Percentiles rank a stretch among this genome's conserved stretches.
phyloP scores from a whole-genome alignment of 208 protist genomes.

The Novymonas esmeraldas region DNA sequence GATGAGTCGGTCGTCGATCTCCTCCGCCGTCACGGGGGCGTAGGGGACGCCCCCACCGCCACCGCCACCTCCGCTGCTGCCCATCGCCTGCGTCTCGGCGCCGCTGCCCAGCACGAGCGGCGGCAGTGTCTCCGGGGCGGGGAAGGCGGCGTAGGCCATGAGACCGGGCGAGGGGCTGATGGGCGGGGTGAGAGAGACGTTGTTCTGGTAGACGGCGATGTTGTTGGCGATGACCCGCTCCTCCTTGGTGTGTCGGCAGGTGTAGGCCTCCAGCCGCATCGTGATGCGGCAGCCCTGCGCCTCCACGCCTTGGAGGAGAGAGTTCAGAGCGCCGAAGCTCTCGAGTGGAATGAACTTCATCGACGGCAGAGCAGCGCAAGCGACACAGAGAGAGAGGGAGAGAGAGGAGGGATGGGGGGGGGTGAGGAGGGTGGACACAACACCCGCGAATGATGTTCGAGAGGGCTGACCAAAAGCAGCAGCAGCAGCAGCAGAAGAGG shows the following conservation, averaged over 20 bases:
- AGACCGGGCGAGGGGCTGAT: constrained; percentile 25
- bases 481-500: too few relatives aligned
- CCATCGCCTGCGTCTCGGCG: background rate
- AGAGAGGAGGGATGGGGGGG: background rate
- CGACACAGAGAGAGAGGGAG: background rate
- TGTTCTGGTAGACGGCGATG: constrained; percentile 55
- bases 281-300: constrained; percentile 71
- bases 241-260: constrained; percentile 74
- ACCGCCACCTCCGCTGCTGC: background rate
- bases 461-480: background rate
- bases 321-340: constrained; percentile 79
- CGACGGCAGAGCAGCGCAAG: background rate
- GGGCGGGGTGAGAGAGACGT: constrained; percentile 58
- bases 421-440: too few relatives aligned
- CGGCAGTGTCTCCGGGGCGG: constrained; percentile 33
- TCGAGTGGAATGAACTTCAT: constrained; percentile 82
- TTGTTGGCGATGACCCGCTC: constrained; percentile 54
- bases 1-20: constrained; percentile 71
- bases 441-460: too few relatives aligned
- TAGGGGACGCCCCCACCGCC: background rate
- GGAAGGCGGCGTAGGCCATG: constrained; percentile 9
- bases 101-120: constrained; percentile 20
- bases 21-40: constrained; percentile 24
- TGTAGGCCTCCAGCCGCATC: constrained; percentile 73
- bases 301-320: constrained; percentile 70